Base-by-base conservation (phyloP, 257 asterid genomes). In the Avicennia marina region DNA sequence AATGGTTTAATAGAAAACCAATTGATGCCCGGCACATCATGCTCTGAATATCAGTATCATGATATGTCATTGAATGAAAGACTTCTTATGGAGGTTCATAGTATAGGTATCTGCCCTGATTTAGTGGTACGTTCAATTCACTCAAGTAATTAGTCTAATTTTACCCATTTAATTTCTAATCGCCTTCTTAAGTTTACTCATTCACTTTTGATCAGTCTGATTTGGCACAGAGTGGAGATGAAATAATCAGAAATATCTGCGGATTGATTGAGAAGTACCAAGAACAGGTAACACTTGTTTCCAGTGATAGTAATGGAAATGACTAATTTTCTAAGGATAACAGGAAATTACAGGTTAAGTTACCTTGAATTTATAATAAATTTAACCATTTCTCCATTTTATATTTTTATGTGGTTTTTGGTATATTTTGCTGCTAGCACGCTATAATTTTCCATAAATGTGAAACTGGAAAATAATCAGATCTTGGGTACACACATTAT, bases 61-160 rank as follows among this genome's bases (percentile, higher is more conserved):
- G 80, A 69, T 52, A 78, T 84, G 90, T 70, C 98, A 20, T 38
- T 77, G 51, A 72, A 78, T 78, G 98, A 84, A 75, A 78, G 82
- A 71, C 85, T 87, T 63, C 78, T 81, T 50, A 60, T 78, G 74
- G 98, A 90, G 76, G 42, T 90, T 72, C 88, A 78, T 56, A 77
- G 81, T 77, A 72, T 90, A 60, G 98, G 95, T 61, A 72, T 90
- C 73, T 82, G 74, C 74, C 96, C 94, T 1, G 95, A 84, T 62
- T 60, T 76, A 68, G 76, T 38, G 95, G 98, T 90, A 78, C 65
- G 94, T 61, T 66, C 47, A 46, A 11, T 74, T 41, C 36, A 63
- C 55, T 60, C 59, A n/a, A n/a, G 20, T 65, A 61, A 45, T 53
- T 29, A n/a, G n/a, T n/a, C n/a, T n/a, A n/a, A n/a, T n/a, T n/a